Base-by-base conservation (phyloP, 2,329 filamentous ascomycete genomes). In the Cordyceps pruinosa region DNA sequence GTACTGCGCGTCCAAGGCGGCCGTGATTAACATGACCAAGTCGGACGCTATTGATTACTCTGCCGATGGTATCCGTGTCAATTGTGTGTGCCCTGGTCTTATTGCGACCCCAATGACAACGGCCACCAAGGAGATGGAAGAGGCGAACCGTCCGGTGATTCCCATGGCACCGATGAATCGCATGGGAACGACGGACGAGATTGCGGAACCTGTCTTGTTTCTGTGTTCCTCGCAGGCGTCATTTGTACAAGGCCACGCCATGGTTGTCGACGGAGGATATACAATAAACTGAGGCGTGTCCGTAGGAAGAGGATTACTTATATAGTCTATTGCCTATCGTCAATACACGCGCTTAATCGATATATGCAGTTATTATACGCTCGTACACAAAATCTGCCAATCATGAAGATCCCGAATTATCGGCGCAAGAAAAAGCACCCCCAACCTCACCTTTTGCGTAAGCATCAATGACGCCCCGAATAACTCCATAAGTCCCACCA, bases 1-100 rank as follows among this genome's bases (percentile, higher is more conserved):
- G 1, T 84, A 84, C 60, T 83, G 78, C 55, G 78, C 76, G 0
- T 82, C 79, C 4, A 85, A 85, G 60, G 76, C 80, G 15, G 82
- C 81, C 0, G 75, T 84, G 2, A 77, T 84, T 50, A 79, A 77
- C 23, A 75, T 85, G 75, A 84, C 82, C 0, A 70, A 76, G 6
- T 72, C 77, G 0, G 81, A 82, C 61, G 80, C 79, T 1, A 81
- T 82, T 21, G 77, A 84, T 61, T 83, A 83, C 62, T 25, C 45
- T 2, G 4, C 45, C 5, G 69, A 73, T 37, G 66, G 65, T 1
- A 72, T 74, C 48, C 64, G 72, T 15, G 63, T 74, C 25, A 74
- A 73, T 49, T 72, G 69, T 48, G 69, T 73, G 9, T 72, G 70
- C 44, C 71, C 77, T 0, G 76, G 72, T 10, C 64, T 74, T 19